Percentiles rank a stretch among this genome's conserved stretches.
These are phyloP conservation scores for Citrus mangshanensis DNA, from an alignment of 345 rosid genomes.

Conservation along the genomic window DNA sequence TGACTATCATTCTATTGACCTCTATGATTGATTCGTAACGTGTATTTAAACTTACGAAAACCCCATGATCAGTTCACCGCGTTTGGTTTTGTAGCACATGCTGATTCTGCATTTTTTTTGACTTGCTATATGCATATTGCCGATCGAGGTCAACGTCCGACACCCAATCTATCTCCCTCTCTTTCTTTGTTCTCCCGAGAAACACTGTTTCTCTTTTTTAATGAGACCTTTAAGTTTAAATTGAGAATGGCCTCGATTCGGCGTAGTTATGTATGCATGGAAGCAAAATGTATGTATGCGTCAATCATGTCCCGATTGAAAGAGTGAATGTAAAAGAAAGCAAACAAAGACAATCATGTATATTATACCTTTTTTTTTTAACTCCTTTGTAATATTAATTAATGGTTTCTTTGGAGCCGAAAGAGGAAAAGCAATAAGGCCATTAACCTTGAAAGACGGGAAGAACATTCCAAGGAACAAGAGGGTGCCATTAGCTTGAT, in stretches of 20 bases:
- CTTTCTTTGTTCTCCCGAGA: not conserved
- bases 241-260: no score
- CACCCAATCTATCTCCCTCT: not conserved
- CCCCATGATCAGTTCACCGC: conserved; percentile 3
- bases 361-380: not conserved
- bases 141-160: not conserved
- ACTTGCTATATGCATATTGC: not conserved
- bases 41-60: not conserved
- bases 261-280: no score
- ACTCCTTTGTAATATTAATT: not conserved
- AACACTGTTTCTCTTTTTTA: not conserved
- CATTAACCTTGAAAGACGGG: conserved; percentile 32
- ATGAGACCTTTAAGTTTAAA: no score
- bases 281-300: no score
- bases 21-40: no score
- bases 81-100: not conserved
- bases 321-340: not conserved
- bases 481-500: not conserved
- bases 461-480: conserved; percentile 22
- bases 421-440: conserved; percentile 26
- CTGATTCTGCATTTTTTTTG: not conserved
- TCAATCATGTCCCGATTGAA: not conserved
- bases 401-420: conserved; percentile 28
- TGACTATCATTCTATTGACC: no score
- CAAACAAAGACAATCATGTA: not conserved